Conservation (phyloP, 148 eudicot genomes). For the Nepenthes mirabilis region DNA sequence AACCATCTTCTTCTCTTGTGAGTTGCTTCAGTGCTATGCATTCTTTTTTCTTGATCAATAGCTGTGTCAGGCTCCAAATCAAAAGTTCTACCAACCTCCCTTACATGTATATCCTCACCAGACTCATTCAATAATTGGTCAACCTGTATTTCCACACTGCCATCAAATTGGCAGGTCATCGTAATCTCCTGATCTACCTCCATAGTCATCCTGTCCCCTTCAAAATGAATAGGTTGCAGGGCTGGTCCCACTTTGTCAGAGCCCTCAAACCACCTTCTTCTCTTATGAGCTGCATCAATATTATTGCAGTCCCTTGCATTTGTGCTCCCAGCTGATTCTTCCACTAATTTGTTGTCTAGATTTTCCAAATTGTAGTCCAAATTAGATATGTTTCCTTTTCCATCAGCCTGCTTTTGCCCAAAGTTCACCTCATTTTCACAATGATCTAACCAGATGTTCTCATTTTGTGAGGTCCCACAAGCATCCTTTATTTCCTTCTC, state of each 20-base stretch:
- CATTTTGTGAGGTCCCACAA: conserved; percentile 7
- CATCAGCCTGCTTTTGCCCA: conserved; percentile 17
- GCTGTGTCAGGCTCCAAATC: not conserved
- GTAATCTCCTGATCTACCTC: conserved; percentile 17
- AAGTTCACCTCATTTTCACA: conserved; percentile 17
- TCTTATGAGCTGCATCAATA: conserved; percentile 11
- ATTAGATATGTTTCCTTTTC: conserved; percentile 18
- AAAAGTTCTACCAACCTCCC: conserved; percentile 4
- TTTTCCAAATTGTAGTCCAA: conserved; percentile 17
- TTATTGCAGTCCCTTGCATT: conserved; percentile 16
- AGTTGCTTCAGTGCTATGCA: conserved; percentile 18
- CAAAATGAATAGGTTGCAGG: conserved; percentile 9
- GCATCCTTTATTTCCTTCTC: conserved; percentile 10
- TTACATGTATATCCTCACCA: conserved; percentile 2
- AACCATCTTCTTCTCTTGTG: conserved; percentile 32
- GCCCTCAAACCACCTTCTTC: conserved; percentile 15
- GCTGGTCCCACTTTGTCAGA: conserved; percentile 9
- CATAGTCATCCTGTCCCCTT: conserved; percentile 14
- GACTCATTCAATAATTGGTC: conserved; percentile 10
- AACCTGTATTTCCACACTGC: conserved; percentile 2
- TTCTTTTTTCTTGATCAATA: conserved; percentile 11
- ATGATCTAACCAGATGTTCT: conserved; percentile 6
- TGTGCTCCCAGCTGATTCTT: conserved; percentile 8
- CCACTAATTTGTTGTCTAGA: conserved; percentile 4
- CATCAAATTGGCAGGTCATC: not conserved